A percentile compares a stretch with the other conserved stretches of the same genome.
Conservation (phyloP, 345 rosid species). For the Citrus inodora region DNA sequence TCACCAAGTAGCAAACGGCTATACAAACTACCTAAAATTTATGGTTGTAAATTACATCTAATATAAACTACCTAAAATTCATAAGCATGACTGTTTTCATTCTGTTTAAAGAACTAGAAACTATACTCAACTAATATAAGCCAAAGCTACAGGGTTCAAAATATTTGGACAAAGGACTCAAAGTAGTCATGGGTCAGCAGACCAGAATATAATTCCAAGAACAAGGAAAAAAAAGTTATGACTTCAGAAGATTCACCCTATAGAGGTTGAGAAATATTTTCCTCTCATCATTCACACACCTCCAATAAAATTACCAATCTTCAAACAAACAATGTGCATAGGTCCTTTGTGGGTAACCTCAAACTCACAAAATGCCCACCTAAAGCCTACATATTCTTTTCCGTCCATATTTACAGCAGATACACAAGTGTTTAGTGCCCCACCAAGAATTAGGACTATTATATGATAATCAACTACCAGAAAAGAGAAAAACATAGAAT, state of each 20-base stretch:
- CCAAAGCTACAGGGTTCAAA: not conserved
- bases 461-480: not conserved
- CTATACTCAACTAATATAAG: not conserved
- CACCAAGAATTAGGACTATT: conserved; percentile 77
- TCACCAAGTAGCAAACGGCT: not conserved
- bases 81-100: not conserved
- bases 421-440: conserved; percentile 60
- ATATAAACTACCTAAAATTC: not conserved
- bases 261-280: too few species aligned
- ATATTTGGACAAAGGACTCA: not conserved
- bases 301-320: not conserved
- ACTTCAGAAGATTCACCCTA: not conserved
- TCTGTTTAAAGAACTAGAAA: not conserved
- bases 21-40: not conserved
- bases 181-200: not conserved
- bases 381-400: conserved; percentile 56
- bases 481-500: not conserved
- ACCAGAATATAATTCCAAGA: not conserved
- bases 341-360: conserved; percentile 53
- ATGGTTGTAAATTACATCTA: not conserved
- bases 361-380: conserved; percentile 49
- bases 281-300: not conserved
- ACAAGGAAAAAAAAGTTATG: not conserved
- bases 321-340: conserved; percentile 27
- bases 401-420: conserved; percentile 80